A percentile compares a stretch with the other conserved stretches of the same genome.
These are phyloP conservation scores for Canavalia gladiata DNA, from an alignment of 306 rosid species.

Conservation along the genomic window DNA sequence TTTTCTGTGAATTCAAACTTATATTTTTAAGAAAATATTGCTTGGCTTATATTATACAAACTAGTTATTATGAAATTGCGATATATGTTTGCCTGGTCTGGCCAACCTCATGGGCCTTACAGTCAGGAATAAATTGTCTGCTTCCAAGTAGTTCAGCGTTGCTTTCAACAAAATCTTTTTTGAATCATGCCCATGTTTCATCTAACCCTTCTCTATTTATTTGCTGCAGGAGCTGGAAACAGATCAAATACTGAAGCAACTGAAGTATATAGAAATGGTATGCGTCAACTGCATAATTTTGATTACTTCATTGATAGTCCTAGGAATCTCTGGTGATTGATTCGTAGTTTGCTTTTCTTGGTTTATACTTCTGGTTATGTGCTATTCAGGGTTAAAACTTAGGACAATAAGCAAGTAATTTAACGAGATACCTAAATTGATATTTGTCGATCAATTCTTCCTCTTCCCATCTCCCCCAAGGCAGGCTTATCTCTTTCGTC, in stretches of 20 bases:
- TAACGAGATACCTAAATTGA: not conserved
- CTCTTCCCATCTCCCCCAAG: too few species aligned
- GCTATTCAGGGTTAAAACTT: constrained; percentile 11
- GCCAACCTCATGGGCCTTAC: not conserved
- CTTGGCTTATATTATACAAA: not conserved
- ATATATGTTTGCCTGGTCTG: not conserved
- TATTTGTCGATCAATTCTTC: too few species aligned
- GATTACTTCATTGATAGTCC: constrained; percentile 22
- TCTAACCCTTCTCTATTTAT: constrained; percentile 2
- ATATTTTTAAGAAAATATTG: not conserved
- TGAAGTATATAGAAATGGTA: constrained; percentile 87
- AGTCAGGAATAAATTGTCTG: not conserved
- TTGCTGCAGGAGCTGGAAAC: constrained; percentile 84
- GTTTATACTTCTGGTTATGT: constrained; percentile 26
- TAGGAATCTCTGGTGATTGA: constrained; percentile 23
- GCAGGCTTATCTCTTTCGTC: not conserved
- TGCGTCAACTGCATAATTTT: constrained; percentile 31
- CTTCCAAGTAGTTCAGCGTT: constrained; percentile 32
- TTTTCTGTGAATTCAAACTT: not conserved
- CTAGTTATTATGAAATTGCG: constrained; percentile 17
- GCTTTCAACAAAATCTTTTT: constrained; percentile 36
- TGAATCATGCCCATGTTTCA: not conserved
- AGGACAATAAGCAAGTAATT: not conserved
- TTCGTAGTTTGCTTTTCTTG: not conserved
- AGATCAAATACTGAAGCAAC: constrained; percentile 74